A percentile compares a stretch with the other conserved stretches of the same genome.
Evolutionary conservation across 306 rosid species (phyloP).

Genomic region (Dicorynia guianensis): DNA sequence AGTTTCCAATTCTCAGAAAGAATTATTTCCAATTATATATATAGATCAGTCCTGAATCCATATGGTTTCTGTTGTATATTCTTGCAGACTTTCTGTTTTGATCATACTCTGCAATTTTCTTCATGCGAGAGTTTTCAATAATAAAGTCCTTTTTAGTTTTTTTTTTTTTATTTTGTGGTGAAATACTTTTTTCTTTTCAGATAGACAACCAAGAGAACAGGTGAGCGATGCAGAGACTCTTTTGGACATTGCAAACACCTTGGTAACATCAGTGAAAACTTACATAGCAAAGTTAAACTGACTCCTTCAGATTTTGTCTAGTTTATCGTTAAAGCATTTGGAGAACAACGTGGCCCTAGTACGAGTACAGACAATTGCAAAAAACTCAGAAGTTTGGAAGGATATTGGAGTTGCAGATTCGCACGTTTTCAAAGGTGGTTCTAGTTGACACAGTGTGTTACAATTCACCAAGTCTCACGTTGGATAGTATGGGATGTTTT

Average conservation of each 20-base stretch:
- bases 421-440: slow-evolving; percentile 33
- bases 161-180: not conserved
- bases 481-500: no score
- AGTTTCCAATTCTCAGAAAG: no score
- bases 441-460: slow-evolving; percentile 56
- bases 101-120: not conserved
- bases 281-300: slow-evolving; percentile 33
- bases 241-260: slow-evolving; percentile 45
- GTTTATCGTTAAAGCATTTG: slow-evolving; percentile 40
- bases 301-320: slow-evolving; percentile 52
- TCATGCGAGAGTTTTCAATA: not conserved
- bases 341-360: slow-evolving; percentile 38
- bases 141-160: not conserved
- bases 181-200: slow-evolving; percentile 33
- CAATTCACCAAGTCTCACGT: slow-evolving; percentile 28
- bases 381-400: slow-evolving; percentile 52
- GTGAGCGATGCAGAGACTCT: slow-evolving; percentile 60
- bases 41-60: not conserved
- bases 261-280: slow-evolving; percentile 43
- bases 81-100: slow-evolving; percentile 3
- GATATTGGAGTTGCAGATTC: slow-evolving; percentile 53
- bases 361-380: slow-evolving; percentile 26
- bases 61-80: not conserved
- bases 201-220: slow-evolving; percentile 57
- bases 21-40: no score